Evolutionary conservation across 1,284 basidiomycete species (phyloP).

Genomic region (Tetrapyrgos nigripes): DNA sequence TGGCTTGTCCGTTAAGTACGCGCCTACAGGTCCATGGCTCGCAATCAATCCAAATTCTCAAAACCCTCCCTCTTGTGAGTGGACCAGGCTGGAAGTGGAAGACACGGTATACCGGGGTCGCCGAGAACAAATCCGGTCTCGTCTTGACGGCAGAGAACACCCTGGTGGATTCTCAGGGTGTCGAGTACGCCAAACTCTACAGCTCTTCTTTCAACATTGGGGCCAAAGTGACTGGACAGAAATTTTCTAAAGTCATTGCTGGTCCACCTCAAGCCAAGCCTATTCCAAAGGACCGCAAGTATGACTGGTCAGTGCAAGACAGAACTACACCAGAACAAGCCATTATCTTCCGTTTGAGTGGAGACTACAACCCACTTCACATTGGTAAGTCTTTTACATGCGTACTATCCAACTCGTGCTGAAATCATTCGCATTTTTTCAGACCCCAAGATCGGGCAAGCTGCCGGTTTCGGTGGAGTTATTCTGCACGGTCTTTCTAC

Average conservation of each 20-base stretch:
- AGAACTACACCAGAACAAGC: constrained; percentile 80
- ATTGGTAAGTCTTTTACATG: constrained; percentile 57
- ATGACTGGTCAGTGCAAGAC: constrained; percentile 74
- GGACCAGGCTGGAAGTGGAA: constrained; percentile 73
- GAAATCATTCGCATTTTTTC: constrained; percentile 1
- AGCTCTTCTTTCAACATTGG: constrained; percentile 78
- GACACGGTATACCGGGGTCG: constrained; percentile 64
- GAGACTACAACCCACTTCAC: constrained; percentile 87
- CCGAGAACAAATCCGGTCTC: constrained; percentile 85
- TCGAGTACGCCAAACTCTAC: constrained; percentile 75
- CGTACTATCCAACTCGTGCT: not conserved
- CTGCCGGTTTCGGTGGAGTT: constrained; percentile 78
- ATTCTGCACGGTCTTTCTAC: constrained; percentile 85
- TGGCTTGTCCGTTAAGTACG: constrained; percentile 1
- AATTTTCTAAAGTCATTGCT: constrained; percentile 73
- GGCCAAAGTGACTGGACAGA: constrained; percentile 72
- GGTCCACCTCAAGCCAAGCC: constrained; percentile 72
- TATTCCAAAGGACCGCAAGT: constrained; percentile 64
- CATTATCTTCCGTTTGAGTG: constrained; percentile 78
- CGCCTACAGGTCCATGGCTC: constrained; percentile 68
- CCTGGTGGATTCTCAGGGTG: constrained; percentile 68
- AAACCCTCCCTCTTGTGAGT: constrained; percentile 68
- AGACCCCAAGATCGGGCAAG: constrained; percentile 77
- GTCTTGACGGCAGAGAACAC: constrained; percentile 69
- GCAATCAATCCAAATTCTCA: constrained; percentile 77